Conservation (phyloP, 2,329 filamentous ascomycete genomes). For the Colletotrichum tropicale region DNA sequence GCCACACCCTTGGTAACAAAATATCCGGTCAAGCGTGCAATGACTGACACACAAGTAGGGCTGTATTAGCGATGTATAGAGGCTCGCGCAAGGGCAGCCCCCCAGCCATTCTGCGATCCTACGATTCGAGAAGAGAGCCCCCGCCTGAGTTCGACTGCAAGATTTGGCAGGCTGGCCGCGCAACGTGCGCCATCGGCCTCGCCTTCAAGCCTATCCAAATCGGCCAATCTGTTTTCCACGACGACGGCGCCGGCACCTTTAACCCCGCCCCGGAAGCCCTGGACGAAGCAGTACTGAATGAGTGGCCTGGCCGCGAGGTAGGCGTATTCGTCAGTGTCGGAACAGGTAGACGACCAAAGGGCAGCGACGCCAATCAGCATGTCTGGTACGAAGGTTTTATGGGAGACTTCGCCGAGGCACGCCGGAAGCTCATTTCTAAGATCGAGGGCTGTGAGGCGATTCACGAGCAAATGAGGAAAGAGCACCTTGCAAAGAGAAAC, state of each 20-base stretch:
- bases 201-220: slow-evolving; percentile 97
- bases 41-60: slow-evolving; percentile 56
- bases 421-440: slow-evolving; percentile 82
- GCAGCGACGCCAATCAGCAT: slow-evolving; percentile 71
- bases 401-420: slow-evolving; percentile 90
- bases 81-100: slow-evolving; percentile 73
- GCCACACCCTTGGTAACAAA: slow-evolving; percentile 35
- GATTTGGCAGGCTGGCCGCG: slow-evolving; percentile 95
- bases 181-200: slow-evolving; percentile 88
- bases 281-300: slow-evolving; percentile 89
- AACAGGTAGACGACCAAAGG: slow-evolving; percentile 80
- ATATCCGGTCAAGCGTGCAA: background rate
- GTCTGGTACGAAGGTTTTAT: slow-evolving; percentile 95
- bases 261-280: slow-evolving; percentile 87
- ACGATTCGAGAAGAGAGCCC: slow-evolving; percentile 92
- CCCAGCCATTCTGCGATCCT: slow-evolving; percentile 83
- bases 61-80: slow-evolving; percentile 89
- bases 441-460: slow-evolving; percentile 95
- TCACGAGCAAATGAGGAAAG: slow-evolving; percentile 83
- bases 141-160: slow-evolving; percentile 91
- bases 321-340: slow-evolving; percentile 93
- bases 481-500: slow-evolving; percentile 76
- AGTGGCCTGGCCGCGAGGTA: slow-evolving; percentile 93
- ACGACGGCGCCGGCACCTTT: slow-evolving; percentile 90
- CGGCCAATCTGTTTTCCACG: slow-evolving; percentile 91